Conservation (phyloP, 148 eudicot genomes). For the Cornus controversa region DNA sequence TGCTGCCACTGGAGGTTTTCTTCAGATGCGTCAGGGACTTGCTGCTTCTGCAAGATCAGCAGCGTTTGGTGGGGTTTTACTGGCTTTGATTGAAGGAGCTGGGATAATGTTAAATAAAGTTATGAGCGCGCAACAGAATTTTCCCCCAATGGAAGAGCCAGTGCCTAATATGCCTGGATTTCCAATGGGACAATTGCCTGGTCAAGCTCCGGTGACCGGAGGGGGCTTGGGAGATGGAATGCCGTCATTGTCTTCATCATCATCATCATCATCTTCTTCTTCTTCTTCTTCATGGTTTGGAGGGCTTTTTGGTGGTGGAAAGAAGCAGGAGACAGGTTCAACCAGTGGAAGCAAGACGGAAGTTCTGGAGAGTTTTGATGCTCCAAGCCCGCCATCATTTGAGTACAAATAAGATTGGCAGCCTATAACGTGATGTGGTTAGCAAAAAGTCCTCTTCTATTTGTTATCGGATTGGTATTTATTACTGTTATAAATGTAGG, state of each 20-base stretch:
- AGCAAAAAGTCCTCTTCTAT: not conserved
- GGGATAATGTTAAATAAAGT: conserved; percentile 59
- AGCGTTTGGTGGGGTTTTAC: conserved; percentile 50
- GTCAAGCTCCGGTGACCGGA: conserved; percentile 37
- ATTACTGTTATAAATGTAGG: not conserved
- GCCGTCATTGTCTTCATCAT: conserved; percentile 19
- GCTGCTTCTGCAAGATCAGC: conserved; percentile 55
- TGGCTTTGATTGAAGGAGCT: conserved; percentile 62
- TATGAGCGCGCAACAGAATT: conserved; percentile 46
- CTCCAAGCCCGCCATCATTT: conserved; percentile 51
- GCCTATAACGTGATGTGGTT: conserved; percentile 3
- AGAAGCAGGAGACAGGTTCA: conserved; percentile 32
- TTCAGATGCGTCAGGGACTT: conserved; percentile 57
- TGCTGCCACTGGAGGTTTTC: conserved; percentile 65
- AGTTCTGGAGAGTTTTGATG: conserved; percentile 61
- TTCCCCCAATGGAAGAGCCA: conserved; percentile 53
- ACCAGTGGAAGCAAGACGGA: conserved; percentile 55
- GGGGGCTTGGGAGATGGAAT: conserved; percentile 30
- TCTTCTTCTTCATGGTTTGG: conserved; percentile 51
- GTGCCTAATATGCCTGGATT: conserved; percentile 42
- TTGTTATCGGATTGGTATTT: not conserved
- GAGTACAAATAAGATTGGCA: conserved; percentile 44
- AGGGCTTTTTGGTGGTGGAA: conserved; percentile 47
- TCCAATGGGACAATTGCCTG: conserved; percentile 43
- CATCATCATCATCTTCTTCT: conserved; percentile 20